Percentiles rank a stretch among this genome's conserved stretches.
Evolutionary conservation across 169 alveolate genomes (phyloP).

Genomic region (Neospora caninum): DNA sequence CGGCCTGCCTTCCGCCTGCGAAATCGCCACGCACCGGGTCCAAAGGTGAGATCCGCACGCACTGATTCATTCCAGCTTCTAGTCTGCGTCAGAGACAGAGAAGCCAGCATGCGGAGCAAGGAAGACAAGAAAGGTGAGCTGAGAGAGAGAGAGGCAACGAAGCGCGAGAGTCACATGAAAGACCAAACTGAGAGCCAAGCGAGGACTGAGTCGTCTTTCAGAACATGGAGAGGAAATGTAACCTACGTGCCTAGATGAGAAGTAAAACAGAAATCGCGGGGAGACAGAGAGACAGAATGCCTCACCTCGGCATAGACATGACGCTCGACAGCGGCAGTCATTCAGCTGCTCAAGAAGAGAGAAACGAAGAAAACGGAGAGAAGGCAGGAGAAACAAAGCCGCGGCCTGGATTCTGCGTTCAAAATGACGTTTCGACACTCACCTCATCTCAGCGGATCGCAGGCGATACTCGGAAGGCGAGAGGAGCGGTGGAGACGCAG

Average conservation of each 20-base stretch:
- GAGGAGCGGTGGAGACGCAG: background rate
- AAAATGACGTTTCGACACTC: background rate
- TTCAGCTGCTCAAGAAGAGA: background rate
- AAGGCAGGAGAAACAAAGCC: too few relatives aligned
- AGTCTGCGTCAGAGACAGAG: background rate
- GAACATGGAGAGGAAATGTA: background rate
- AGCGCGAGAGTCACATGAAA: too few relatives aligned
- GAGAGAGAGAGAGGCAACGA: too few relatives aligned
- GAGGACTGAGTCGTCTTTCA: too few relatives aligned
- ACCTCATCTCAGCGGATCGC: background rate
- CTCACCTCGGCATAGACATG: too few relatives aligned
- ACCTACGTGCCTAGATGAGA: background rate
- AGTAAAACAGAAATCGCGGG: too few relatives aligned
- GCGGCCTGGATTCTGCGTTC: too few relatives aligned
- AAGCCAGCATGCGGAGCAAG: too few relatives aligned
- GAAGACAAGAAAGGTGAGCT: too few relatives aligned
- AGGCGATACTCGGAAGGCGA: constrained; percentile 23
- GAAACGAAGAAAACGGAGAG: background rate
- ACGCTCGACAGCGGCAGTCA: too few relatives aligned
- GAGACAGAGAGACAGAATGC: too few relatives aligned
- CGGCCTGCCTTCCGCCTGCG: background rate
- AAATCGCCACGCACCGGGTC: background rate
- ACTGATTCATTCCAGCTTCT: background rate
- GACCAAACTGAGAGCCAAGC: too few relatives aligned
- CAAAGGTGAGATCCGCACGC: background rate